Base-by-base conservation (phyloP, 1,284 basidiomycete species). In the Puccinia horiana region DNA sequence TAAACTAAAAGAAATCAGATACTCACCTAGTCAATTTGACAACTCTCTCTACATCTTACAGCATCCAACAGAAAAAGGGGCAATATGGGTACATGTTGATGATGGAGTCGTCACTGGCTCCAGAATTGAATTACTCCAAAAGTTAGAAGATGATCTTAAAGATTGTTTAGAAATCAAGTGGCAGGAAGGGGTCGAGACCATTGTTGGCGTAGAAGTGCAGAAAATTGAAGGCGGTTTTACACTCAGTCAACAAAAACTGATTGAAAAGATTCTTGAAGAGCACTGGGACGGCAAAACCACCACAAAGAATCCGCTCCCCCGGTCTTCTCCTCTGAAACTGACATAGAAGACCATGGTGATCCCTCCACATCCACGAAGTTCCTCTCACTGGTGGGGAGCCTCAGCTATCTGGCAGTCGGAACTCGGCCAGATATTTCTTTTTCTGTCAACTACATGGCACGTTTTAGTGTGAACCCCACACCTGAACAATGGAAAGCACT, bases 1-100 rank as follows among this genome's bases (percentile, higher is more conserved):
- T 16, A 77, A 63, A 11, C 32, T 77, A n/a, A n/a, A 29, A 26
- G 26, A 47, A 14, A 32, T 77, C 2, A 58, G 75, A 12, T 77
- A 63, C 58, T 18, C 20, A n/a, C 56, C 58, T 16, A 79, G 76
- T 26, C 65, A 70, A n/a, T 79, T 40, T 40, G 47, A 79, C 23
- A 29, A 2, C 23, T 42, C 37, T 49, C 37, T 78, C n/a, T n/a
- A n/a, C n/a, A n/a, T n/a, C n/a, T n/a, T n/a, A n/a, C 63, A 69
- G 20, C 47, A 69, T 29, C 23, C 37, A 14, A 12, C 23, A 12
- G 29, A 74, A 4, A 37, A 49, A 52, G 72, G 47, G 3, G 72
- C 49, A 0, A 40, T 75, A 4, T 75, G 73, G 73, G 49, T 75
- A 23, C 52, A 75, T 40, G 14, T 75, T 1, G 52, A 75, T n/a